A percentile compares a stretch with the other conserved stretches of the same genome.
Conservation (phyloP, 306 rosid species). For the Gastrolobium bilobum region DNA sequence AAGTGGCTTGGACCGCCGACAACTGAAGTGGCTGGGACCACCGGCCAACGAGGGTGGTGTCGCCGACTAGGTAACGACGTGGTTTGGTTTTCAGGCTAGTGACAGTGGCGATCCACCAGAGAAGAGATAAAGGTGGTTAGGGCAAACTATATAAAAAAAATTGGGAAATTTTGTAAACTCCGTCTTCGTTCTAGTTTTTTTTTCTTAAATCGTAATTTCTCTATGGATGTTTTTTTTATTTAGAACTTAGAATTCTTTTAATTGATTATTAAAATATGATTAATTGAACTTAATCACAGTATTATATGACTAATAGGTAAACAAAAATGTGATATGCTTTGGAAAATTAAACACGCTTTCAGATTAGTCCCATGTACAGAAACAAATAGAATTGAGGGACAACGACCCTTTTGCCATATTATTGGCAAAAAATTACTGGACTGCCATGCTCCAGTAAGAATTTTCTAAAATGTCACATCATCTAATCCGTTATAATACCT, state of each 20-base stretch:
- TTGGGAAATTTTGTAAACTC: constrained; percentile 33
- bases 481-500: too few relatives aligned
- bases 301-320: neutral
- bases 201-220: neutral
- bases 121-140: constrained; percentile 32
- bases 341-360: too few relatives aligned
- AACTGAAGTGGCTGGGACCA: neutral
- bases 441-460: too few relatives aligned
- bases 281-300: neutral
- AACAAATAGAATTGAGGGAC: too few relatives aligned
- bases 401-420: too few relatives aligned
- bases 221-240: neutral
- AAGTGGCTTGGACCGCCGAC: neutral
- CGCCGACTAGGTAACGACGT: neutral
- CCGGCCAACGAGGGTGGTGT: neutral
- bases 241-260: neutral
- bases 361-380: too few relatives aligned
- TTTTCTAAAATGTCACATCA: too few relatives aligned
- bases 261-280: constrained; percentile 2
- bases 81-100: neutral
- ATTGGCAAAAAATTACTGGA: too few relatives aligned
- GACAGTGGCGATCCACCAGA: constrained; percentile 43
- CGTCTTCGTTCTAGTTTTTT: neutral
- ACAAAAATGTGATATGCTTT: neutral
- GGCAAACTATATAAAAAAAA: constrained; percentile 30